Conservation (phyloP, 345 rosid species). For the Cardamine occulta region DNA sequence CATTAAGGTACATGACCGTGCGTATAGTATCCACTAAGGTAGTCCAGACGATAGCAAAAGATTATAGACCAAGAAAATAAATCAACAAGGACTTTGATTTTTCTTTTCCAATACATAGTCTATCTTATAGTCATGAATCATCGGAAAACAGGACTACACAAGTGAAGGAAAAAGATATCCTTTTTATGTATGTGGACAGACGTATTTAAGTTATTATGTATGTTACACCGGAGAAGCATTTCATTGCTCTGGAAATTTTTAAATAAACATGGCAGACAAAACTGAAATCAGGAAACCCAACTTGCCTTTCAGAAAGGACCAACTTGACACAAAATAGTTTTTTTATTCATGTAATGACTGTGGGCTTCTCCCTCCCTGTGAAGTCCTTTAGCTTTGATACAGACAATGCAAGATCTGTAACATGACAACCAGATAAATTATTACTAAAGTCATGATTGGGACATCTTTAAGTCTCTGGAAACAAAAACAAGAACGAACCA, state of each 20-base stretch:
- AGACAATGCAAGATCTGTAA: constrained; percentile 80
- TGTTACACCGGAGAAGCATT: constrained; percentile 36
- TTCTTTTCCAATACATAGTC: background rate
- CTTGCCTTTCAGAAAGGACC: constrained; percentile 39
- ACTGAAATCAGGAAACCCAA: constrained; percentile 46
- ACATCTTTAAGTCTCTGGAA: constrained; percentile 6
- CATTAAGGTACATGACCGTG: constrained; percentile 16
- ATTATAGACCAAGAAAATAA: background rate
- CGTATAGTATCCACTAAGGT: constrained; percentile 6
- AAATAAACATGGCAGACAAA: constrained; percentile 48
- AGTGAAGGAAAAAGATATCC: constrained; percentile 3
- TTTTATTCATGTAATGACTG: constrained; percentile 74
- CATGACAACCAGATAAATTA: constrained; percentile 29
- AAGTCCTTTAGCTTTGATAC: constrained; percentile 88
- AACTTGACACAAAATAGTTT: background rate
- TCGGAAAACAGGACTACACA: constrained; percentile 9
- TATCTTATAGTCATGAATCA: constrained; percentile 26
- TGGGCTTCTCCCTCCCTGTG: constrained; percentile 92
- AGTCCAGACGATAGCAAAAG: background rate
- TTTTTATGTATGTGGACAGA: constrained; percentile 20
- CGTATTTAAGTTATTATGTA: constrained; percentile 24
- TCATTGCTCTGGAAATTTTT: constrained; percentile 31
- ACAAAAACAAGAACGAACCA: constrained; percentile 50
- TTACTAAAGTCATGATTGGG: constrained; percentile 19
- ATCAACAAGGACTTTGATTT: background rate